These are phyloP conservation scores for Lichtheimia ornata DNA, from an alignment of 371 early-diverging fungal species.

Conservation along the genomic window DNA sequence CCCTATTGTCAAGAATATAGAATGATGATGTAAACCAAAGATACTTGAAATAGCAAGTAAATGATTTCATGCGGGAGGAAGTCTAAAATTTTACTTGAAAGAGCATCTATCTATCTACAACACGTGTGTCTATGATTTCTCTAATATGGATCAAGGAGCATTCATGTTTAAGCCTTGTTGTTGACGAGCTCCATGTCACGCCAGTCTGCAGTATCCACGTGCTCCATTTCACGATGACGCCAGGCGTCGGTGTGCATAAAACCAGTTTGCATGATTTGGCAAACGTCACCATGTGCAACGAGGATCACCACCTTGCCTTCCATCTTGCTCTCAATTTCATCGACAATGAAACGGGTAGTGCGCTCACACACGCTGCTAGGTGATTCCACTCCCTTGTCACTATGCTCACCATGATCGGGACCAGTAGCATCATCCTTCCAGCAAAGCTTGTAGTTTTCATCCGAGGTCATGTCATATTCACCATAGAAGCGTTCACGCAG, in stretches of 20 bases:
- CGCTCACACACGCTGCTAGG: slow-evolving; percentile 43
- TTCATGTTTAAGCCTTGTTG: too few relatives aligned
- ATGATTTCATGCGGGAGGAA: slow-evolving; percentile 37
- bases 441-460: slow-evolving; percentile 37
- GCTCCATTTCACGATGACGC: slow-evolving; percentile 44
- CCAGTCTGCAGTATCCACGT: slow-evolving; percentile 52
- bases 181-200: slow-evolving; percentile 24
- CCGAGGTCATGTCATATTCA: slow-evolving; percentile 42
- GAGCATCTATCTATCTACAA: slow-evolving; percentile 36
- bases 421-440: slow-evolving; percentile 39
- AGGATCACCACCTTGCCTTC: slow-evolving; percentile 41
- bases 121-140: slow-evolving; percentile 35
- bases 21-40: too few relatives aligned
- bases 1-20: too few relatives aligned
- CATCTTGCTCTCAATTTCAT: slow-evolving; percentile 41
- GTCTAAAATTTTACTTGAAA: slow-evolving; percentile 61
- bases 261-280: slow-evolving; percentile 44
- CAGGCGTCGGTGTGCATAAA: slow-evolving; percentile 39
- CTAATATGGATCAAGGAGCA: too few relatives aligned
- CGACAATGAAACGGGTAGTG: slow-evolving; percentile 37
- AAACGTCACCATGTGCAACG: slow-evolving; percentile 52
- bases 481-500: slow-evolving; percentile 50
- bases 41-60: too few relatives aligned
- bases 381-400: slow-evolving; percentile 31
- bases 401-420: slow-evolving; percentile 47